Conservation (phyloP, 371 early-diverging fungal genomes). For the Lichtheimia ramosa region DNA sequence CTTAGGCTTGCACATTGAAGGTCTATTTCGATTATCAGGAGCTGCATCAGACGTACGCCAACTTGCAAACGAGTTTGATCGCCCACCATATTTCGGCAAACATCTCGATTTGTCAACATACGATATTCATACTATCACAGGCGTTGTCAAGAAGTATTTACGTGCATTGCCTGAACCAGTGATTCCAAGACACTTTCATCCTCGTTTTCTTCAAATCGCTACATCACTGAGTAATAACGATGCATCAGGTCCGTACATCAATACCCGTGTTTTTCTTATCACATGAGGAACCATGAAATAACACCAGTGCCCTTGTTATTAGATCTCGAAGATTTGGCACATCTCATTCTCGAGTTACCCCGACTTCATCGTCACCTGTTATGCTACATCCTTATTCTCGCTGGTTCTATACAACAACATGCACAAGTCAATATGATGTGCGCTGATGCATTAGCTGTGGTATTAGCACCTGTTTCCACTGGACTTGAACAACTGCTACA, state of each 20-base stretch:
- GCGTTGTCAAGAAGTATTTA: slow-evolving; percentile 46
- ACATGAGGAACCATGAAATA: background rate
- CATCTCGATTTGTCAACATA: slow-evolving; percentile 25
- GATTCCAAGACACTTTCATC: slow-evolving; percentile 37
- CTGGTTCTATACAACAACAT: slow-evolving; percentile 24
- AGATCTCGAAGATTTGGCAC: slow-evolving; percentile 9
- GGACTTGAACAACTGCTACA: slow-evolving; percentile 30
- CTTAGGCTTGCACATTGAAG: slow-evolving; percentile 38
- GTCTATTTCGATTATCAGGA: slow-evolving; percentile 49
- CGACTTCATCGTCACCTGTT: slow-evolving; percentile 35
- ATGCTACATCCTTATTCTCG: slow-evolving; percentile 31
- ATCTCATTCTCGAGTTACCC: slow-evolving; percentile 29
- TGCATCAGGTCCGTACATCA: background rate
- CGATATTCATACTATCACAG: slow-evolving; percentile 47
- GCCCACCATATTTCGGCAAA: slow-evolving; percentile 18
- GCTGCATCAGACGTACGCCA: slow-evolving; percentile 36
- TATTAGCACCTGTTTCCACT: slow-evolving; percentile 45
- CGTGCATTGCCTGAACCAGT: slow-evolving; percentile 43
- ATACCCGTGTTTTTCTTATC: no score
- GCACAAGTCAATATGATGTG: slow-evolving; percentile 36
- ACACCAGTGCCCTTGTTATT: background rate
- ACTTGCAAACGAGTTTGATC: slow-evolving; percentile 25
- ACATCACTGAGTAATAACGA: background rate
- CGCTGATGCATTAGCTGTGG: slow-evolving; percentile 44
- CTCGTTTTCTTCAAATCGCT: slow-evolving; percentile 17